A percentile compares a stretch with the other conserved stretches of the same genome.
These are phyloP conservation scores for Trametes elegans DNA, from an alignment of 768 basidiomycete species.

Conservation along the genomic window DNA sequence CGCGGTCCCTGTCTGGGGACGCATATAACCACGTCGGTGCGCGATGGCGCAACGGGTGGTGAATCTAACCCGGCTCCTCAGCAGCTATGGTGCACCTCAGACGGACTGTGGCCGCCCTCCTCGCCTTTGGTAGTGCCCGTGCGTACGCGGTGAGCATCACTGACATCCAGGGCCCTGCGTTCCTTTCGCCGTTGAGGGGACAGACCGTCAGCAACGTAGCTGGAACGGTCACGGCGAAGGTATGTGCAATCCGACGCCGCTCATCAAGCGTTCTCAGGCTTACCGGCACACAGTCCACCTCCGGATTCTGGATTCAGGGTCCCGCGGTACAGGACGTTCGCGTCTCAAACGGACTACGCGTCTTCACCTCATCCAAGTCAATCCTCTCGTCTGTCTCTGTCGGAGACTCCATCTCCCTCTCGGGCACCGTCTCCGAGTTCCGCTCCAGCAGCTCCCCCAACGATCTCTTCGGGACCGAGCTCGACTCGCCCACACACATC, in stretches of 20 bases:
- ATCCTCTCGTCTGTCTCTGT: slow-evolving; percentile 36
- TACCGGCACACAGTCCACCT: slow-evolving; percentile 23
- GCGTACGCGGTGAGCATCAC: slow-evolving; percentile 21
- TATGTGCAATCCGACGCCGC: not conserved
- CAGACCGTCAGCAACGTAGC: slow-evolving; percentile 27
- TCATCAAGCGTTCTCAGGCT: not conserved
- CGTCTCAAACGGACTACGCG: slow-evolving; percentile 47
- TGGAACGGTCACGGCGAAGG: slow-evolving; percentile 29
- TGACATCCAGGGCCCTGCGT: slow-evolving; percentile 32
- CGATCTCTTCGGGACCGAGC: slow-evolving; percentile 48
- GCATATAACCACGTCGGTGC: too few species aligned
- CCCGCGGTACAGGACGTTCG: slow-evolving; percentile 39
- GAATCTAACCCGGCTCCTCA: too few species aligned
- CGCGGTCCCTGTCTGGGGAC: too few species aligned
- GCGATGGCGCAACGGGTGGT: too few species aligned
- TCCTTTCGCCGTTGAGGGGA: slow-evolving; percentile 27
- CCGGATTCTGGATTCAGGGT: slow-evolving; percentile 49
- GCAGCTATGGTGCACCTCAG: too few species aligned
- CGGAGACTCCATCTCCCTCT: slow-evolving; percentile 48
- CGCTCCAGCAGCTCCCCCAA: slow-evolving; percentile 42
- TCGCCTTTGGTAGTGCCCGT: too few species aligned
- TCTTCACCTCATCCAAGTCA: slow-evolving; percentile 46
- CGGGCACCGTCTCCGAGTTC: slow-evolving; percentile 48
- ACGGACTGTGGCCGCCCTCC: too few species aligned
- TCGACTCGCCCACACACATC: slow-evolving; percentile 48